Conservation (phyloP, 2,329 filamentous ascomycete genomes). For the Huntiella omanensis region DNA sequence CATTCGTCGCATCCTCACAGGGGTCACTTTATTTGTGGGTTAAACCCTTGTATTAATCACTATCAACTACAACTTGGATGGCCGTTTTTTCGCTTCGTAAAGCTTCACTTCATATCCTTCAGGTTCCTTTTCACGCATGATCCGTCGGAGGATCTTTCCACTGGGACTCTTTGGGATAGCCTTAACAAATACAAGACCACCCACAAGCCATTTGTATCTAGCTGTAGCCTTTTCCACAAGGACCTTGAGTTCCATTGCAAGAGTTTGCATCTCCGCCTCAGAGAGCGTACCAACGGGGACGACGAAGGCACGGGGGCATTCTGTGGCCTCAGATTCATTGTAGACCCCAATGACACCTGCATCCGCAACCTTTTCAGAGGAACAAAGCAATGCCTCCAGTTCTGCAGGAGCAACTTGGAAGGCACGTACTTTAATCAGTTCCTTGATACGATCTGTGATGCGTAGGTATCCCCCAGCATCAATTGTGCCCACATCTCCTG, state of each 20-base stretch:
- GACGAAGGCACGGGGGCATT: constrained; percentile 45
- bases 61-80: constrained; percentile 9
- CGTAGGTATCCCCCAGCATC: constrained; percentile 35
- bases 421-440: constrained; percentile 42
- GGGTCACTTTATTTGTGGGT: no score
- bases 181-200: constrained; percentile 50
- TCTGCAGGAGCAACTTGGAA: constrained; percentile 41
- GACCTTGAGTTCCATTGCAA: constrained; percentile 33
- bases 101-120: constrained; percentile 19
- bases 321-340: constrained; percentile 36
- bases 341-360: constrained; percentile 44
- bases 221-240: constrained; percentile 42
- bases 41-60: no score
- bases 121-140: constrained; percentile 24
- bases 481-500: constrained; percentile 48
- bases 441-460: constrained; percentile 57
- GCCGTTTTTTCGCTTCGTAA: constrained; percentile 14
- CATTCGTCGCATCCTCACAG: no score
- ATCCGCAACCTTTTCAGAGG: constrained; percentile 33
- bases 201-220: constrained; percentile 47
- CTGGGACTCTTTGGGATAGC: constrained; percentile 52
- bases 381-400: constrained; percentile 20
- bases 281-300: constrained; percentile 22
- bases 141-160: constrained; percentile 27
- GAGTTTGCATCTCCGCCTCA: constrained; percentile 20